Evolutionary conservation across 352 stramenopile species (phyloP), one percentile per base, ranked within the genome.

Genomic region (Phytophthora capsici): DNA sequence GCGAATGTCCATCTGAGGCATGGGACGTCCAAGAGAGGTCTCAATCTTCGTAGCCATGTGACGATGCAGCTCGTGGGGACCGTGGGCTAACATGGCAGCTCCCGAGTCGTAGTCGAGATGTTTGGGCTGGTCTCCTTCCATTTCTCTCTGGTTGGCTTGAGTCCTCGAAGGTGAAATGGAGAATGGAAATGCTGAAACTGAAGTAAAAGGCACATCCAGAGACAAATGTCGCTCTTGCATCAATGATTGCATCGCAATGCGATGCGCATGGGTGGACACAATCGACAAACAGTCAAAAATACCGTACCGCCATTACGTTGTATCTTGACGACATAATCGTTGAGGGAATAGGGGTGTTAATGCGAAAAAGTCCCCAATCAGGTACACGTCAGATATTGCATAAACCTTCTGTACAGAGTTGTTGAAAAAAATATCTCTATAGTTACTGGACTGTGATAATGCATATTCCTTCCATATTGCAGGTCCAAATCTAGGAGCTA

Each of bases 1-100:
- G 23, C 71, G 77, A 14, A 86, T 66, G 53, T 86, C 77, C 61
- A 82, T 73, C 54, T 80, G 67, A 4, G 77, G 77, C 65, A 85
- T 57, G 9, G 25, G 32, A n/a, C 43, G 65, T 2, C 75, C 73
- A 4, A 78, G 19, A 4, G 75, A 50, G 7, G 52, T 53, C 45
- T 78, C 68, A 3, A 80, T 25, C 34, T 66, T 72, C 25, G 41
- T 25, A 16, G 58, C 64, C 17, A 80, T 50, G 41, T 75, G 50
- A 12, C 53, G 41, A 37, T 84, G 75, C 34, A 79, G 62, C n/a
- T 43, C 70, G 17, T 78, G 53, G 6, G 76, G 69, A 0, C 75
- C 75, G 6, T 80, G 34, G 10, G 64, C 57, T 52, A 82, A 65
- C 30, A 82, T 37, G n/a, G 52, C 44, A 6, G 63, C 10, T 22